Conservation (phyloP, 345 rosid genomes). For the Rhodamnia argentea region DNA sequence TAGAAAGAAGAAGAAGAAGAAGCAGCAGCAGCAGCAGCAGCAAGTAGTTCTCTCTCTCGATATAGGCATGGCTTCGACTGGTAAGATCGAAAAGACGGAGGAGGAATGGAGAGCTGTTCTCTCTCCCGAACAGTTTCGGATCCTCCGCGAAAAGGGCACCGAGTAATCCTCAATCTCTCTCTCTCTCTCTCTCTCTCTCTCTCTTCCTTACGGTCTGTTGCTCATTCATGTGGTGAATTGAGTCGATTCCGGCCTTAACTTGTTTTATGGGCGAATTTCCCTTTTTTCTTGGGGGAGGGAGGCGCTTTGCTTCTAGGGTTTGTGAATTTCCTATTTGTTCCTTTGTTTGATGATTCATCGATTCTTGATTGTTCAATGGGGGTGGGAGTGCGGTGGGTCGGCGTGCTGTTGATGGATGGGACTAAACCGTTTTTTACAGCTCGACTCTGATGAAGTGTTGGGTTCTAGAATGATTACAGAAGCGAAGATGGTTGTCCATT, state of each 20-base stretch:
- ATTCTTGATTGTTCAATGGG: neutral
- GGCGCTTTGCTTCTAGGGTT: neutral
- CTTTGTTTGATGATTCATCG: neutral
- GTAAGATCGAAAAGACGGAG: conserved; percentile 19
- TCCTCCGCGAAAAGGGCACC: conserved; percentile 54
- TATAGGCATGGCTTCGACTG: neutral
- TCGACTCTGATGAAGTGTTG: neutral
- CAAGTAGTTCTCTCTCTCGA: neutral
- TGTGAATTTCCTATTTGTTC: neutral
- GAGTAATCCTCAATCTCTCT: conserved; percentile 20
- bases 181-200: neutral
- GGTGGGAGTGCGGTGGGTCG: neutral
- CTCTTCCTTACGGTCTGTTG: neutral
- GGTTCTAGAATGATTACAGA: neutral
- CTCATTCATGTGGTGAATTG: neutral
- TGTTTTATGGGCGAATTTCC: neutral
- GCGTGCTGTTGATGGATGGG: neutral
- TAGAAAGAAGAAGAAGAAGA: neutral
- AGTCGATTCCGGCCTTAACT: neutral
- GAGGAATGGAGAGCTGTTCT: conserved; percentile 62
- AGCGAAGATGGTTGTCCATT: neutral
- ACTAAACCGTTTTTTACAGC: neutral
- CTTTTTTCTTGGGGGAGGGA: neutral
- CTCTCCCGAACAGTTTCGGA: conserved; percentile 63
- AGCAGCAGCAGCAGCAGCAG: neutral